Conservation (phyloP, 2,329 filamentous ascomycete genomes). For the Colletotrichum eleusines region DNA sequence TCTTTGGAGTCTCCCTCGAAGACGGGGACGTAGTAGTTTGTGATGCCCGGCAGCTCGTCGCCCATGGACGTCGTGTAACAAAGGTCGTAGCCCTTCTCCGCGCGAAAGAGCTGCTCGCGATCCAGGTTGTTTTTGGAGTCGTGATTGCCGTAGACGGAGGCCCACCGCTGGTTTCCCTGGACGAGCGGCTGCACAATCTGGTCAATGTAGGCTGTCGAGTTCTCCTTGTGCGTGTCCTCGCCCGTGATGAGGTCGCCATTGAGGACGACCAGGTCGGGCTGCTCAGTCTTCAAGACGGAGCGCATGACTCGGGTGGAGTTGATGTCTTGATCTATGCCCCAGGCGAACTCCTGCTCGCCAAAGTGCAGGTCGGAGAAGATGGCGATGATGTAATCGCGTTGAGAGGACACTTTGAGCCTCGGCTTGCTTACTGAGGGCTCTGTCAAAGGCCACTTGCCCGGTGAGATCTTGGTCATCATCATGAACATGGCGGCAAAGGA, state of each 20-base stretch:
- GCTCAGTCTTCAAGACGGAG: slow-evolving; percentile 60
- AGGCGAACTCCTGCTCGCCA: slow-evolving; percentile 59
- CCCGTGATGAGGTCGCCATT: slow-evolving; percentile 75
- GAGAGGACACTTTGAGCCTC: slow-evolving; percentile 14
- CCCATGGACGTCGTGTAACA: slow-evolving; percentile 55
- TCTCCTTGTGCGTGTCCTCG: slow-evolving; percentile 63
- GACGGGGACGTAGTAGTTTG: slow-evolving; percentile 44
- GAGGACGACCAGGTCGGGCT: slow-evolving; percentile 66
- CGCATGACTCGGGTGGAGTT: slow-evolving; percentile 61
- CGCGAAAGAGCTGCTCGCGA: slow-evolving; percentile 53
- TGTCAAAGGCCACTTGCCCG: slow-evolving; percentile 36
- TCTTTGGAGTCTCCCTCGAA: slow-evolving; percentile 34
- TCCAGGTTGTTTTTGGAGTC: slow-evolving; percentile 64
- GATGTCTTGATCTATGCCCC: slow-evolving; percentile 57
- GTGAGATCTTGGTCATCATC: slow-evolving; percentile 41
- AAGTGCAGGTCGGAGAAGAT: slow-evolving; percentile 70
- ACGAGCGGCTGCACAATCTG: slow-evolving; percentile 62
- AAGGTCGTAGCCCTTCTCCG: slow-evolving; percentile 67
- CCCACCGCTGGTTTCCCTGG: slow-evolving; percentile 61
- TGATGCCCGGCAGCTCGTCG: slow-evolving; percentile 37
- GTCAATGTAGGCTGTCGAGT: slow-evolving; percentile 64
- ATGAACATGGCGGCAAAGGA: slow-evolving; percentile 40
- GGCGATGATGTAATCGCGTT: slow-evolving; percentile 44
- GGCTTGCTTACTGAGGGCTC: slow-evolving; percentile 40
- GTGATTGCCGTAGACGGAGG: slow-evolving; percentile 72